A percentile compares a stretch with the other conserved stretches of the same genome.
Evolutionary conservation across 1,139 yeast species (phyloP).

Genomic region (Wickerhamiella pararugosa): DNA sequence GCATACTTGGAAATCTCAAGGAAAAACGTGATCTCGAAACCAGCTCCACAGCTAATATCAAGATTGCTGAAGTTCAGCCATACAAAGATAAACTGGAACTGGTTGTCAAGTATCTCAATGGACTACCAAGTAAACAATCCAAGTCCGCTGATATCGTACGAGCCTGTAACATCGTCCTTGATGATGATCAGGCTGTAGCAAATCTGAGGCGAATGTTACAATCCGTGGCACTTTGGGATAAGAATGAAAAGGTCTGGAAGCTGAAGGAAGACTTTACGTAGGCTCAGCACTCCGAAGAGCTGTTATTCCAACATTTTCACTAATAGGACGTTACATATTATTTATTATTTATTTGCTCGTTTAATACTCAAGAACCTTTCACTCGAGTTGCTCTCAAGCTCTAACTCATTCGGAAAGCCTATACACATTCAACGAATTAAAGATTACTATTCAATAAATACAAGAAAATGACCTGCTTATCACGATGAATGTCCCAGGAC

Average conservation of each 20-base stretch:
- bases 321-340: neutral
- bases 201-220: conserved; percentile 53
- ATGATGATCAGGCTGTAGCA: conserved; percentile 42
- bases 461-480: conserved; percentile 17
- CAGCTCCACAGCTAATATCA: conserved; percentile 15
- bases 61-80: conserved; percentile 5
- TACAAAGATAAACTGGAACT: conserved; percentile 19
- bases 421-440: neutral
- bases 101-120: conserved; percentile 22
- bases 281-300: too few species aligned
- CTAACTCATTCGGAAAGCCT: neutral
- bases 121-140: conserved; percentile 22
- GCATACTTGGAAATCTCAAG: conserved; percentile 19
- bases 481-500: too few species aligned
- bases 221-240: conserved; percentile 57
- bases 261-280: conserved; percentile 39
- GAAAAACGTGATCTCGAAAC: conserved; percentile 20
- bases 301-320: neutral
- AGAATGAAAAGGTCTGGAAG: conserved; percentile 43
- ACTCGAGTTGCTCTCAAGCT: too few species aligned
- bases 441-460: conserved; percentile 20
- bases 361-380: too few species aligned
- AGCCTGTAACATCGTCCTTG: conserved; percentile 33
- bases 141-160: conserved; percentile 40
- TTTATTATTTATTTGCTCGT: conserved; percentile 19